Evolutionary conservation across 768 basidiomycete species (phyloP).

Genomic region (Pulveroboletus sp.): DNA sequence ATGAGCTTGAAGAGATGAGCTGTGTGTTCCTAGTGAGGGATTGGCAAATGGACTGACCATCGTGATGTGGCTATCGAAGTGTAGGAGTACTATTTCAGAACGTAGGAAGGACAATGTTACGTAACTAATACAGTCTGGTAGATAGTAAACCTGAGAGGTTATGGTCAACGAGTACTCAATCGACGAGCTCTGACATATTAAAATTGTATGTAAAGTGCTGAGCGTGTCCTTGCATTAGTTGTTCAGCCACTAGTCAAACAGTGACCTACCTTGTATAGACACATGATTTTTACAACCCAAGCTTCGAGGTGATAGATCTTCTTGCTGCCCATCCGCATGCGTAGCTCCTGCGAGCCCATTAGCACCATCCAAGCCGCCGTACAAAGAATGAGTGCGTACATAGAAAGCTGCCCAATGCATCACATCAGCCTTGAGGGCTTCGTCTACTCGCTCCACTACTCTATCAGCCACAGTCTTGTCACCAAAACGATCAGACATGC

Average conservation of each 20-base stretch:
- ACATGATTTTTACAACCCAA: constrained; percentile 97
- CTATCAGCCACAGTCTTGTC: constrained; percentile 87
- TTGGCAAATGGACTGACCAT: constrained; percentile 23
- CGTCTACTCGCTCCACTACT: constrained; percentile 86
- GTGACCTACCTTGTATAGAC: constrained; percentile 67
- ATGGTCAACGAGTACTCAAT: constrained; percentile 19
- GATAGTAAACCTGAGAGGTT: too few species aligned
- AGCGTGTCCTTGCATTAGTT: neutral
- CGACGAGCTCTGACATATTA: constrained; percentile 36
- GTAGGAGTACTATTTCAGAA: neutral
- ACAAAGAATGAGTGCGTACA: constrained; percentile 43
- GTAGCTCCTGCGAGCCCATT: constrained; percentile 63
- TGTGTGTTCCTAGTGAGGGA: neutral
- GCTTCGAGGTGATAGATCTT: constrained; percentile 98
- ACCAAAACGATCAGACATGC: constrained; percentile 3
- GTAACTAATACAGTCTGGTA: neutral
- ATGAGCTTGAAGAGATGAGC: constrained; percentile 55
- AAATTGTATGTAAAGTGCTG: constrained; percentile 33
- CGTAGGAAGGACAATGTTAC: neutral
- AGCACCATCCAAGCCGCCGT: neutral
- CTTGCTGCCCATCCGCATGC: constrained; percentile 92
- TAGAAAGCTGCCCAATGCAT: constrained; percentile 99
- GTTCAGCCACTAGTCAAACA: neutral
- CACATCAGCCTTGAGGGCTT: constrained; percentile 85
- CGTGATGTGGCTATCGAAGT: constrained; percentile 4